Base-by-base conservation (phyloP, 2,329 filamentous ascomycete genomes). In the Neofusicoccum laricinum region DNA sequence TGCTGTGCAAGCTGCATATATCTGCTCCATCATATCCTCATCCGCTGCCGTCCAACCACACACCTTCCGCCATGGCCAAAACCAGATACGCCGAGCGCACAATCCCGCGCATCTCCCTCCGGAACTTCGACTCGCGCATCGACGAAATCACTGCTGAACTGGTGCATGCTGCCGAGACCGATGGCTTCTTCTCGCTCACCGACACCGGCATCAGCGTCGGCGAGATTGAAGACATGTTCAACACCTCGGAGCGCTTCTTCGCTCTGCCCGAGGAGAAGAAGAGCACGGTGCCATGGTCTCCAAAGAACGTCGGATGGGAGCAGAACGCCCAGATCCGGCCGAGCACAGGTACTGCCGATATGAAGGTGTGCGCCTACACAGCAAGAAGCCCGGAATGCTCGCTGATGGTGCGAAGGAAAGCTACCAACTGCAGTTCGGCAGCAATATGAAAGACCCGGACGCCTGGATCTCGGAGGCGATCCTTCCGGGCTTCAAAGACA, bases 371-470 rank as follows among this genome's bases (percentile, higher is more conserved):
- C 25, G 25, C 5, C 25, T 6, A 30, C 5, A 7, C 25, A 30
- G 25, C 25, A 30, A 30, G 25, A 30, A 30, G 25, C 7, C 25
- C 25, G 7, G 25, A 30, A 30, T 30, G 25, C 25, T 30, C 25
- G 25, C 25, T 30, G 25, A 30, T 7, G 25, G 25, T 30, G 25
- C 25, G 25, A 30, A 88, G 69, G 86, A 88, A 72, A 85, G 82
- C 11, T 86, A 88, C 70, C 86, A 88, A 71, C 76, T 88, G 72
- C 86, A 88, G 69, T 87, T 86, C 66, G 84, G 86, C n/a, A 76
- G 77, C 57, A 81, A 80, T 64, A 84, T 85, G 80, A 72, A 79
- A 12, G 30, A 59, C 25, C 46, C 58, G 4, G 80, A 78, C 49
- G 74, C 77, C 65, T 88, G 86, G 86, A 76, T 86, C 11, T 68